Conservation (phyloP, 192 early-diverging fungal species). For the Backusella morwellensis region DNA sequence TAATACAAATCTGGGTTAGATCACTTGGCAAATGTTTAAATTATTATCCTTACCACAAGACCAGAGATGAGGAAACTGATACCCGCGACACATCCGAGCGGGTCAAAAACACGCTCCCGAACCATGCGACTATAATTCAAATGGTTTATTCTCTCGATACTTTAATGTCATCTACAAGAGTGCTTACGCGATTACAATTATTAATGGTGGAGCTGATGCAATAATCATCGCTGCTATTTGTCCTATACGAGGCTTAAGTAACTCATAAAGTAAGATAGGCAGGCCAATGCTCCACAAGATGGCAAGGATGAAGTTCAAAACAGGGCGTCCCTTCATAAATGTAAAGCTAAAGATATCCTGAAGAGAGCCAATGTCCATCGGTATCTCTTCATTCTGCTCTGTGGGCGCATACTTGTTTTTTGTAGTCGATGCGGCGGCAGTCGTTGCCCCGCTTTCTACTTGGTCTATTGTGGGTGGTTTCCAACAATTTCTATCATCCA, state of each 20-base stretch:
- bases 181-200: conserved; percentile 29
- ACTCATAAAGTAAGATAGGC: conserved; percentile 25
- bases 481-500: neutral
- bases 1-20: conserved; percentile 1
- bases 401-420: conserved; percentile 8
- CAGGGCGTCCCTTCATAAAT: conserved; percentile 25
- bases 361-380: conserved; percentile 24
- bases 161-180: neutral
- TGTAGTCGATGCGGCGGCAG: neutral
- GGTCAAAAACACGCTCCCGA: conserved; percentile 20
- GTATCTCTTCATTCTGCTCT: conserved; percentile 20
- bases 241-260: conserved; percentile 27
- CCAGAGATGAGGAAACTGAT: conserved; percentile 35
- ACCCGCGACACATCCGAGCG: conserved; percentile 27
- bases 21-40: neutral
- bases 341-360: conserved; percentile 31
- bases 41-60: conserved; percentile 23
- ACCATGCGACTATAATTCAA: conserved; percentile 25
- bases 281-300: conserved; percentile 33
- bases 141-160: neutral
- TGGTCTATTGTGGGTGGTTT: neutral
- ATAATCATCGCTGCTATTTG: conserved; percentile 36
- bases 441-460: neutral
- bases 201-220: conserved; percentile 27
- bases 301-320: conserved; percentile 30